Base-by-base conservation (phyloP, 1,139 yeast species). In the Pichia sp. region DNA sequence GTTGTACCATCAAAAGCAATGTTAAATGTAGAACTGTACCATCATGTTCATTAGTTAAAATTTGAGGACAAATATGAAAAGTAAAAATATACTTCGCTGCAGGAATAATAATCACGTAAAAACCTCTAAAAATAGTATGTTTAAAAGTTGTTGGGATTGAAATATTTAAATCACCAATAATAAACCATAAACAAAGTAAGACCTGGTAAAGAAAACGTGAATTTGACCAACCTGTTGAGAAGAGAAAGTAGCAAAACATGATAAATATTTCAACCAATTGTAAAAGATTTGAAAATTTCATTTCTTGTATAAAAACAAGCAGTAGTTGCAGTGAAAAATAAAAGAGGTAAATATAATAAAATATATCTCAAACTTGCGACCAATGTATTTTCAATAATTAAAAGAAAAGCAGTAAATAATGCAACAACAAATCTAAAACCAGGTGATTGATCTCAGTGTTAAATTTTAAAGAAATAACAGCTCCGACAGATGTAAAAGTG, bases 141-240 rank as follows among this genome's bases (percentile, higher is more conserved):
- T 65, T 66, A 38, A 64, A 53, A 49, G 82, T 68, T 53, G 73
- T 70, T 33, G 63, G 65, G 7, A 80, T 56, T 10, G 81, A 59
- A 16, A 87, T 74, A 3, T 75, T 61, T 60, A 90, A 74, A 65
- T 92, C 98, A 53, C 97, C 98, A 59, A 89, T 68, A 50, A 85
- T 66, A 63, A 87, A 78, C 97, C 97, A 90, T 56, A 92, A 65
- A 61, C 87, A 92, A 67, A 79, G 74, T 23, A 6, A 75, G 44
- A 40, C 98, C 98, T 50, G 87, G 78, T 97, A 97, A 92, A 8
- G 86, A 89, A 54, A 90, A 66, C 33, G 98, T 92, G 72, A 92
- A 92, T 16, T 40, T 92, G 69, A 44, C 98, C 99, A 40, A 92
- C 97, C 97, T 98, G 92, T 65, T 92, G 94, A 39, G 96, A 81